Conservation (phyloP, 1,284 basidiomycete species). For the Fistulinella cinereoalba region DNA sequence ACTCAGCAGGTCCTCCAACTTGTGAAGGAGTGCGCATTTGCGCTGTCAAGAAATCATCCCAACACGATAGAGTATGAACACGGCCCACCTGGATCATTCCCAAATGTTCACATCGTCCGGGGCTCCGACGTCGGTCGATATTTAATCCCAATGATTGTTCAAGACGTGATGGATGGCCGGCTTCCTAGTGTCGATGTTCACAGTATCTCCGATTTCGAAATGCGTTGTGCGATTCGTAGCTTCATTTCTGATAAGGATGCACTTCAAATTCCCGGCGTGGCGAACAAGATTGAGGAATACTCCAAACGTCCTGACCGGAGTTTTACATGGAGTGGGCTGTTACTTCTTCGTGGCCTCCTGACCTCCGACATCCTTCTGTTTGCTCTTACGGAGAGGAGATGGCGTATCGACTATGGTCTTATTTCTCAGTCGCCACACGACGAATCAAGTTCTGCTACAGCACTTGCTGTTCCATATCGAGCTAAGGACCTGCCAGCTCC, state of each 20-base stretch:
- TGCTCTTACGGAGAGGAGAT: slow-evolving; percentile 40
- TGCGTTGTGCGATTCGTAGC: not conserved
- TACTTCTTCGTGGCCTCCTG: slow-evolving; percentile 44
- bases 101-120: not conserved
- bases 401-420: slow-evolving; percentile 49
- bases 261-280: not conserved
- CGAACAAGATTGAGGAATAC: slow-evolving; percentile 12
- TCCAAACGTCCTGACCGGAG: slow-evolving; percentile 9
- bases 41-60: not conserved
- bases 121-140: no score
- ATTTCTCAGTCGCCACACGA: no score
- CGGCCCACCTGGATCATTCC: not conserved
- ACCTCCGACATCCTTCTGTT: slow-evolving; percentile 39
- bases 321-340: slow-evolving; percentile 32
- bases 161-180: no score
- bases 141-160: no score
- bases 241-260: not conserved
- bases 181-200: no score
- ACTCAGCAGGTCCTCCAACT: not conserved
- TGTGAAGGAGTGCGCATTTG: not conserved
- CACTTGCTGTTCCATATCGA: not conserved
- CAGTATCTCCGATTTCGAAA: not conserved
- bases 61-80: not conserved
- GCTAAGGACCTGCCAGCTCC: slow-evolving; percentile 37
- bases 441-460: no score